Evolutionary conservation across 176 grass and related monocot species (phyloP).

Genomic region (Oryza meridionalis): DNA sequence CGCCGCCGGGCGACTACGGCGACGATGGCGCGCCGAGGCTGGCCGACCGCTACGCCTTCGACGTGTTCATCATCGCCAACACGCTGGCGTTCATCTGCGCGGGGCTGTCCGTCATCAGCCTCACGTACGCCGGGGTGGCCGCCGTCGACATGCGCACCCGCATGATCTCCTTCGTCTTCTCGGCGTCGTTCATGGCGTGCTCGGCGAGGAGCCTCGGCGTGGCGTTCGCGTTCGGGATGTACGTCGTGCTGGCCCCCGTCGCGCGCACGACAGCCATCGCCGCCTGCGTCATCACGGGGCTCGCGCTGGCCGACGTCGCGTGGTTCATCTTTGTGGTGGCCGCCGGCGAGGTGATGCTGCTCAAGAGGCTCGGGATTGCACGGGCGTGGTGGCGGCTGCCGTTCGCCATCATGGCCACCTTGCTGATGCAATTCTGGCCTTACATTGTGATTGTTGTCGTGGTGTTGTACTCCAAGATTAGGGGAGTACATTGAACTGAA

Average conservation of each 20-base stretch:
- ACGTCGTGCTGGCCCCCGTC: not conserved
- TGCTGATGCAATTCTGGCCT: not conserved
- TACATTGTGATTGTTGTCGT: not conserved
- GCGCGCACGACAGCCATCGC: slow-evolving; percentile 25
- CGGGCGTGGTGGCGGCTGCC: slow-evolving; percentile 5
- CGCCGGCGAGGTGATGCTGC: not conserved
- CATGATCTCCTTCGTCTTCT: slow-evolving; percentile 26
- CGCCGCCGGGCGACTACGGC: slow-evolving; percentile 28
- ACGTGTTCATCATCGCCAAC: slow-evolving; percentile 47
- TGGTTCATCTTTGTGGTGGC: not conserved
- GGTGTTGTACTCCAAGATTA: not conserved
- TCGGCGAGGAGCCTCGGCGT: slow-evolving; percentile 41
- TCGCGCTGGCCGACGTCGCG: not conserved
- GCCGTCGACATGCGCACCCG: slow-evolving; percentile 39
- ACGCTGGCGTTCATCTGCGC: slow-evolving; percentile 43
- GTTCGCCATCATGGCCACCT: not conserved
- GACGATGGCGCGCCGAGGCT: slow-evolving; percentile 22
- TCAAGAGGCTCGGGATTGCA: slow-evolving; percentile 16
- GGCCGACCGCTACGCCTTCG: not conserved
- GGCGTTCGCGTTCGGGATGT: slow-evolving; percentile 38
- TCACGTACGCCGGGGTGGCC: slow-evolving; percentile 46
- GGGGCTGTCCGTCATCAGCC: slow-evolving; percentile 35
- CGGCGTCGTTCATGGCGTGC: slow-evolving; percentile 19
- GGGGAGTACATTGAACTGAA: not conserved
- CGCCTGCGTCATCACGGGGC: not conserved